These are phyloP conservation scores for Conticribra guillardii DNA, from an alignment of 108 stramenopile genomes.

Conservation along the genomic window DNA sequence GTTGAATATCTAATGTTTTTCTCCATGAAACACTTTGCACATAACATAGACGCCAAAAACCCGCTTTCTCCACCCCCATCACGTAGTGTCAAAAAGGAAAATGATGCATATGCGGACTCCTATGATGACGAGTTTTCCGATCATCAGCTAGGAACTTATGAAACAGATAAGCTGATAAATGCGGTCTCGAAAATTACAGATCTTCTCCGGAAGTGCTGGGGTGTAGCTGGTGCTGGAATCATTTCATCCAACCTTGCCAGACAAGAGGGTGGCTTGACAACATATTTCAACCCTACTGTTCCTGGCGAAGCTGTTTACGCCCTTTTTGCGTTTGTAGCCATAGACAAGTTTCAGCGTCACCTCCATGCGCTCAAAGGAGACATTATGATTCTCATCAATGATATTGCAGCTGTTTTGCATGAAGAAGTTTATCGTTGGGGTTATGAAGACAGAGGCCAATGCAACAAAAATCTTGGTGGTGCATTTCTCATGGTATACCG, in stretches of 20 bases:
- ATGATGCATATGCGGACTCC: slow-evolving; percentile 27
- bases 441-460: slow-evolving; percentile 86
- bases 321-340: slow-evolving; percentile 93
- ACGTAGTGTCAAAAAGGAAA: neutral
- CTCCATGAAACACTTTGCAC: neutral
- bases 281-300: slow-evolving; percentile 90
- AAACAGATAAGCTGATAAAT: slow-evolving; percentile 92
- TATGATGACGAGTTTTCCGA: slow-evolving; percentile 32
- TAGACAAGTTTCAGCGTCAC: slow-evolving; percentile 86
- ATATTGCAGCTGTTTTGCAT: slow-evolving; percentile 92
- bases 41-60: slow-evolving; percentile 64
- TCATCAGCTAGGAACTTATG: slow-evolving; percentile 78
- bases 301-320: slow-evolving; percentile 91
- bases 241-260: slow-evolving; percentile 93
- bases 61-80: slow-evolving; percentile 53
- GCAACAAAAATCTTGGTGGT: slow-evolving; percentile 97
- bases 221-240: slow-evolving; percentile 95
- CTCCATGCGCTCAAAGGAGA: slow-evolving; percentile 88
- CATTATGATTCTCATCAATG: slow-evolving; percentile 96
- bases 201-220: slow-evolving; percentile 95
- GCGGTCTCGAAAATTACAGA: slow-evolving; percentile 94
- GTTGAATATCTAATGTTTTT: neutral
- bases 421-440: slow-evolving; percentile 91
- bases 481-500: slow-evolving; percentile 95
- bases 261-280: slow-evolving; percentile 71